Conservation (phyloP, 352 stramenopile genomes). For the Globisporangium irregulare region DNA sequence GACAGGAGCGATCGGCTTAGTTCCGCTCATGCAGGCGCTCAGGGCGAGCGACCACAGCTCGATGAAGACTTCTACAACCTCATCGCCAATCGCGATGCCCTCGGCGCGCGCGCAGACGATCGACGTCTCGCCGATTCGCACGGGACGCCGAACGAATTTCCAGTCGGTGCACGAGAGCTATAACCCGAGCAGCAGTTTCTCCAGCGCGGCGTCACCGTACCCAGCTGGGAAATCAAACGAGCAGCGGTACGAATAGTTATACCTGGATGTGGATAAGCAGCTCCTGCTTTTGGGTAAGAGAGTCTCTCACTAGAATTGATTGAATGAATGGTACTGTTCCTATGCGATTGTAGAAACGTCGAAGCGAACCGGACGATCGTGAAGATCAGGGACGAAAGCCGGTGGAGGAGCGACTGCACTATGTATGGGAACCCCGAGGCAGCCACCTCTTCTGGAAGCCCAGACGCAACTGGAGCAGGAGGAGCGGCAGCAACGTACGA, state of each 20-base stretch:
- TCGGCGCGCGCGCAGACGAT: slow-evolving; percentile 15
- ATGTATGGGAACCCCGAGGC: slow-evolving; percentile 20
- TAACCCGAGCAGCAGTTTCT: slow-evolving; percentile 10
- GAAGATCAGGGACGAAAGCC: slow-evolving; percentile 65
- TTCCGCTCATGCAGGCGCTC: slow-evolving; percentile 45
- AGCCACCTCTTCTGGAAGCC: slow-evolving; percentile 23
- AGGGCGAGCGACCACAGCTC: slow-evolving; percentile 42
- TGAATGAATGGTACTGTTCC: not conserved
- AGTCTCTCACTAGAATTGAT: not conserved
- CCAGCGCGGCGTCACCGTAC: slow-evolving; percentile 17
- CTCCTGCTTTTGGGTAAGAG: not conserved
- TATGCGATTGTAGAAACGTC: slow-evolving; percentile 34
- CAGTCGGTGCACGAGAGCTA: slow-evolving; percentile 21
- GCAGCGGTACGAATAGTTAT: slow-evolving; percentile 35
- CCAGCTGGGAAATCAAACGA: slow-evolving; percentile 72
- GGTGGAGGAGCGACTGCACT: slow-evolving; percentile 49
- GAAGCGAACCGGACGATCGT: slow-evolving; percentile 64
- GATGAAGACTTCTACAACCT: slow-evolving; percentile 26
- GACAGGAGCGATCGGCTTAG: slow-evolving; percentile 42
- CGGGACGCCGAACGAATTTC: slow-evolving; percentile 58
- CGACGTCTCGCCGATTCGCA: slow-evolving; percentile 52
- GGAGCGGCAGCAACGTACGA: slow-evolving; percentile 3
- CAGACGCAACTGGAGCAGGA: not conserved
- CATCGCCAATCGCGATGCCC: slow-evolving; percentile 22
- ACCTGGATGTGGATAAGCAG: too few relatives aligned